Evolutionary conservation across 2,329 filamentous ascomycete genomes (phyloP).

Genomic region (Sporothrix sp.): DNA sequence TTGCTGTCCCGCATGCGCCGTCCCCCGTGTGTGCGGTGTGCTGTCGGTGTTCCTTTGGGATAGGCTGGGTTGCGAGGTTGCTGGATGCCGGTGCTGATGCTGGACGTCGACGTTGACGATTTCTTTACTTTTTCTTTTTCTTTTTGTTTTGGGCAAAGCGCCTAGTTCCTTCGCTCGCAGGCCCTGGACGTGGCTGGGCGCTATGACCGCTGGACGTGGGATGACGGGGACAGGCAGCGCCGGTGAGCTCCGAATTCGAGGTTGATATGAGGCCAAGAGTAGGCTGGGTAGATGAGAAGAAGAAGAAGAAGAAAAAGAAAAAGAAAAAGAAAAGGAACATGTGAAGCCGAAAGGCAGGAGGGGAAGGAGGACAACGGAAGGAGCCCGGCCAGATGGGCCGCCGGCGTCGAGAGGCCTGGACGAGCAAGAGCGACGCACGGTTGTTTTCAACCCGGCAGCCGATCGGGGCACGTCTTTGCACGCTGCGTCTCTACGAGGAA

Average conservation of each 20-base stretch:
- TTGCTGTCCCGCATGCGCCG: neutral
- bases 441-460: conserved; percentile 3
- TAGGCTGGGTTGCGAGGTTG: neutral
- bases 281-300: neutral
- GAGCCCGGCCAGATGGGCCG: neutral
- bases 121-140: neutral
- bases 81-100: neutral
- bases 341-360: neutral
- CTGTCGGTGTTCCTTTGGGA: neutral
- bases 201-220: conserved; percentile 1
- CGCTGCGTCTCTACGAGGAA: too few species aligned
- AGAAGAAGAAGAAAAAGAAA: neutral
- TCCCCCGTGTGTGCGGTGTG: neutral
- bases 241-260: too few species aligned
- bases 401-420: neutral
- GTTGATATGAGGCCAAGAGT: too few species aligned
- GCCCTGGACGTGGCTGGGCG: neutral
- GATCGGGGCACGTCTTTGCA: too few species aligned
- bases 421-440: neutral
- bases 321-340: neutral
- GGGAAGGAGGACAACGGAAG: neutral
- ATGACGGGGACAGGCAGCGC: too few species aligned
- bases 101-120: neutral
- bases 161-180: neutral
- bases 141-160: neutral